Conservation (phyloP, 768 basidiomycete species). For the Pisolithus marmoratus region DNA sequence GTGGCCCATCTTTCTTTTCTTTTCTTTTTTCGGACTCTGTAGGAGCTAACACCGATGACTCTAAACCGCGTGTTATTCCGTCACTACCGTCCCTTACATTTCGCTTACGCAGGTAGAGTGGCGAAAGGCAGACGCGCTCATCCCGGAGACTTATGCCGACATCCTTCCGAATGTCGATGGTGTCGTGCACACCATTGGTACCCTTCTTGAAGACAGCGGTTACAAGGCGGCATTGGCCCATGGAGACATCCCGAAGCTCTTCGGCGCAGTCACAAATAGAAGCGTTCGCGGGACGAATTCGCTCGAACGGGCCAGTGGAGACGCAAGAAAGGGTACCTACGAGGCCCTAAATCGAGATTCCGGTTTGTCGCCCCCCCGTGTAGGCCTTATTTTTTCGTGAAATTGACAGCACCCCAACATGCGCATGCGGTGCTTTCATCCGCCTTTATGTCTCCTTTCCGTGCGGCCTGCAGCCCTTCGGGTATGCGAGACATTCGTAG, state of each 20-base stretch:
- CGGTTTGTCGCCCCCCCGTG: constrained; percentile 46
- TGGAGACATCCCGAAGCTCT: constrained; percentile 49
- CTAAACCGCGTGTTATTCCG: neutral
- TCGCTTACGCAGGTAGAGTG: constrained; percentile 65
- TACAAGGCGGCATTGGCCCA: constrained; percentile 75
- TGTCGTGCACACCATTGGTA: constrained; percentile 92
- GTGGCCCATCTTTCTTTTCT: neutral
- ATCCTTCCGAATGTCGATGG: constrained; percentile 63
- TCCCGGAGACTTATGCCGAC: constrained; percentile 65
- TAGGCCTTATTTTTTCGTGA: neutral
- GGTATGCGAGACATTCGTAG: constrained; percentile 73
- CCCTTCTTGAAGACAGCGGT: constrained; percentile 69
- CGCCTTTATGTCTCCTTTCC: constrained; percentile 8
- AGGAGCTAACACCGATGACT: neutral
- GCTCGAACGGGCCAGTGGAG: constrained; percentile 40
- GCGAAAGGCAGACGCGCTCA: constrained; percentile 78
- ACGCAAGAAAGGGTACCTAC: constrained; percentile 44
- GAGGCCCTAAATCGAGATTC: constrained; percentile 84
- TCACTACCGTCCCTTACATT: neutral
- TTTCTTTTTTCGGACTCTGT: neutral
- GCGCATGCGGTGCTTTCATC: neutral
- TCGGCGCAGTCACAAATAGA: constrained; percentile 42
- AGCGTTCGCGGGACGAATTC: constrained; percentile 41
- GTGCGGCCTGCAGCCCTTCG: constrained; percentile 47
- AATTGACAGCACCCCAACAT: constrained; percentile 2